Percentiles rank a stretch among this genome's conserved stretches.
These are phyloP conservation scores for Vanilla planifolia DNA, from an alignment of 106 monocot genomes.

Conservation along the genomic window DNA sequence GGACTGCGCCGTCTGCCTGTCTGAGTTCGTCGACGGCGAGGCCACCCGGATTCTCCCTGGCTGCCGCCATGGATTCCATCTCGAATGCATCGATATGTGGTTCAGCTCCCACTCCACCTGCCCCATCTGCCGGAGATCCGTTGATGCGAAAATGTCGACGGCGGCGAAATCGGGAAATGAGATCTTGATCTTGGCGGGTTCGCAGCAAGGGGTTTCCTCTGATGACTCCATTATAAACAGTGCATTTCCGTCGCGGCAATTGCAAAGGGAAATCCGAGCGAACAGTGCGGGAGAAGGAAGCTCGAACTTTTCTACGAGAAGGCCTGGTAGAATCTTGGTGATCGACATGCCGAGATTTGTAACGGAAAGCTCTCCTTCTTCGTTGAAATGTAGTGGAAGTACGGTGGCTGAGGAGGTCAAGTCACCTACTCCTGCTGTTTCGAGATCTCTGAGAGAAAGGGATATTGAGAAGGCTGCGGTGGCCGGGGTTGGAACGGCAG, in stretches of 20 bases:
- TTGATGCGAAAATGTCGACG: neutral
- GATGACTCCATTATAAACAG: too few species aligned
- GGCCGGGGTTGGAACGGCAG: too few species aligned
- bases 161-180: too few species aligned
- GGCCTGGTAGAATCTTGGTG: neutral
- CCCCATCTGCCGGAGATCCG: constrained; percentile 31
- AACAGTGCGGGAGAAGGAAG: neutral
- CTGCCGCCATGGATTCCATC: constrained; percentile 46
- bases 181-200: neutral
- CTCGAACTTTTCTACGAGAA: neutral
- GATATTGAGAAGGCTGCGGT: too few species aligned
- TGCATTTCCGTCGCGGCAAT: too few species aligned
- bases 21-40: constrained; percentile 12
- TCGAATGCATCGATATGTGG: constrained; percentile 45
- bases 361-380: too few species aligned
- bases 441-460: neutral
- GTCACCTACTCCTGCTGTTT: neutral
- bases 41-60: constrained; percentile 27
- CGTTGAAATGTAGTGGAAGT: neutral
- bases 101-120: constrained; percentile 37
- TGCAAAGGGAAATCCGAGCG: too few species aligned
- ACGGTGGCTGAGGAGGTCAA: neutral
- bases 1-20: constrained; percentile 22
- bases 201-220: neutral
- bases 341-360: neutral